A percentile compares a stretch with the other conserved stretches of the same genome.
These are phyloP conservation scores for Pueraria montana DNA, from an alignment of 306 rosid species.

Conservation along the genomic window DNA sequence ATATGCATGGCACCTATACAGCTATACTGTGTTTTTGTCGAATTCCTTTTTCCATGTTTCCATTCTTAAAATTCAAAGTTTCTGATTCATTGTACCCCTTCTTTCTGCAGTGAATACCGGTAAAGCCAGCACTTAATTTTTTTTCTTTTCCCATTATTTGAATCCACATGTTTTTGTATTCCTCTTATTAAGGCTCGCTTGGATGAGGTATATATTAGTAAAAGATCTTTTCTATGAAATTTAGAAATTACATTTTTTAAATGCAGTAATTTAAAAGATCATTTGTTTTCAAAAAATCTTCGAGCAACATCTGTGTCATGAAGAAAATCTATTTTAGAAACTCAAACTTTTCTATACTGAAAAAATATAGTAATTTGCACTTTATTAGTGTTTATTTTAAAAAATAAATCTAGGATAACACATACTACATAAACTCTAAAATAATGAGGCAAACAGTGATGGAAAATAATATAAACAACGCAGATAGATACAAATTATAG, in stretches of 20 bases:
- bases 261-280: background rate
- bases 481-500: no score
- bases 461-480: no score
- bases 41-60: background rate
- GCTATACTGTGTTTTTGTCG: background rate
- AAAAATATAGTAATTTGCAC: no score
- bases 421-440: background rate
- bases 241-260: no score
- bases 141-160: background rate
- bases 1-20: constrained; percentile 18
- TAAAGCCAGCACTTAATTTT: background rate
- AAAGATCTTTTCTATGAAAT: no score
- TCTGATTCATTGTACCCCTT: background rate
- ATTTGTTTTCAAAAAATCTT: background rate
- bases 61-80: background rate
- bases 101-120: constrained; percentile 3
- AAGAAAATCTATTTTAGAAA: background rate
- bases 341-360: no score
- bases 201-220: no score
- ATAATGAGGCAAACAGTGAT: background rate
- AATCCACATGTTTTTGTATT: no score
- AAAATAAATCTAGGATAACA: no score
- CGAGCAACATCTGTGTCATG: background rate
- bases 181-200: no score
- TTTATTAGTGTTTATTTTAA: no score